phyloP scores from a whole-genome alignment of 495 filamentous ascomycete species.

The Hypoxylon lienhwacheense region DNA sequence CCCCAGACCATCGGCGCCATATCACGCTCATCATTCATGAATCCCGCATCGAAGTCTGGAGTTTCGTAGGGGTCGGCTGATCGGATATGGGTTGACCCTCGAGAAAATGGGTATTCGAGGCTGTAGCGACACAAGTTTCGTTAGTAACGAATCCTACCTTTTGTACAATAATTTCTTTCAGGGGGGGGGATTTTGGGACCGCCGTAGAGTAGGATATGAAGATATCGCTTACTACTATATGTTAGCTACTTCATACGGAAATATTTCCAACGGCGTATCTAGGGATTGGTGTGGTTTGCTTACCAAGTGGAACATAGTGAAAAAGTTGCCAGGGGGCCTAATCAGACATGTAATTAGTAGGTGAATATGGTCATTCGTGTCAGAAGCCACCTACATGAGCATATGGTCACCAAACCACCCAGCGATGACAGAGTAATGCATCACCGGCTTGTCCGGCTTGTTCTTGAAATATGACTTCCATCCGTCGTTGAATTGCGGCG shows the following conservation, averaged over 20 bases:
- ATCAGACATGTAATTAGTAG: background rate
- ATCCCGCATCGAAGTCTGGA: constrained; percentile 81
- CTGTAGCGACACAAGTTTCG: background rate
- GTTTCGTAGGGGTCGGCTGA: constrained; percentile 70
- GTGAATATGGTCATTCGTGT: background rate
- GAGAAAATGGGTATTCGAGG: constrained; percentile 80
- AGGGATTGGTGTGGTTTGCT: too few relatives aligned
- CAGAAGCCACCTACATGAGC: constrained; percentile 51
- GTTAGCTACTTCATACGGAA: background rate
- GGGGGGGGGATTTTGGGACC: too few relatives aligned
- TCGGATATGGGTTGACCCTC: constrained; percentile 71
- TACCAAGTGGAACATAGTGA: constrained; percentile 80
- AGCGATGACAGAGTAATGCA: constrained; percentile 75
- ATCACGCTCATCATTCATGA: constrained; percentile 83
- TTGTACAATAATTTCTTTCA: too few relatives aligned
- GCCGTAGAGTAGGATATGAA: too few relatives aligned
- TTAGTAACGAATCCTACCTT: background rate
- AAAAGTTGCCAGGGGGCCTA: constrained; percentile 74
- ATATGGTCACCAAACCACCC: constrained; percentile 72
- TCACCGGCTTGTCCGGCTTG: constrained; percentile 84
- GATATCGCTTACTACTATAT: background rate
- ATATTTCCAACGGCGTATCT: background rate
- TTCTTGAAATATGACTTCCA: constrained; percentile 85
- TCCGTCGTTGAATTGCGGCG: constrained; percentile 65
- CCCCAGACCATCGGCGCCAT: constrained; percentile 86